Base-by-base conservation (phyloP, 768 basidiomycete species). In the Termitomyces bulborhizus region DNA sequence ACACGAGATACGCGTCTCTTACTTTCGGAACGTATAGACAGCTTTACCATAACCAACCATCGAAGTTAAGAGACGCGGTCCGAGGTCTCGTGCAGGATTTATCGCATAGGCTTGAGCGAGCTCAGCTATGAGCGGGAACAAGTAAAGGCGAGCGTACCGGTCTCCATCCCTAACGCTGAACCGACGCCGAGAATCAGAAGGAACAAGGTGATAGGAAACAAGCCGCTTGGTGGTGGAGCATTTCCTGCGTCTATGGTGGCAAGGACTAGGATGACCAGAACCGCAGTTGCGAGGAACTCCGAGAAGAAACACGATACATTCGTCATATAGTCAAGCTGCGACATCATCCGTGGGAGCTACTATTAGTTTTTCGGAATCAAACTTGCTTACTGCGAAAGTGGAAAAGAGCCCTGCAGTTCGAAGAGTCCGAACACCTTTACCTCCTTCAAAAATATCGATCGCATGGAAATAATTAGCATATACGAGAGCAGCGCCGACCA, bases 401-500 rank as follows among this genome's bases (percentile, higher is more conserved):
- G 73, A 74, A 58, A 87, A 86, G 40, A 88, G 69, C 37, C 70
- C 63, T 1, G 78, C 86, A 0, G 85, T 85, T 41, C 59, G 61
- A 61, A 84, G 73, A 7, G 81, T 84, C 24, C 85, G 78, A 40
- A 79, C 66, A 37, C 71, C 68, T 29, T 70, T 54, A 7, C 80
- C 81, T 18, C 85, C 85, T 63, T 88, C 86, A 54, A 76, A 77
- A 42, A 84, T 63, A 60, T 82, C 77, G 62, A 90, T 82, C 13
- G 84, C 85, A 63, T 85, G 81, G 64, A 80, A 80, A 64, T 86
- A 88, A 64, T 83, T 84, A 3, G 76, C 85, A 60, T 86, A 87
- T 24, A 83, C 68, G 27, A 84, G 65, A 6, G 76, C 77, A 21
- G 78, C 80, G n/a, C 83, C 86, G 52, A 78, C 73, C 27, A 86